Evolutionary conservation across 2,329 filamentous ascomycete genomes (phyloP).

Genomic region (Ophiostoma triangulosporum): DNA sequence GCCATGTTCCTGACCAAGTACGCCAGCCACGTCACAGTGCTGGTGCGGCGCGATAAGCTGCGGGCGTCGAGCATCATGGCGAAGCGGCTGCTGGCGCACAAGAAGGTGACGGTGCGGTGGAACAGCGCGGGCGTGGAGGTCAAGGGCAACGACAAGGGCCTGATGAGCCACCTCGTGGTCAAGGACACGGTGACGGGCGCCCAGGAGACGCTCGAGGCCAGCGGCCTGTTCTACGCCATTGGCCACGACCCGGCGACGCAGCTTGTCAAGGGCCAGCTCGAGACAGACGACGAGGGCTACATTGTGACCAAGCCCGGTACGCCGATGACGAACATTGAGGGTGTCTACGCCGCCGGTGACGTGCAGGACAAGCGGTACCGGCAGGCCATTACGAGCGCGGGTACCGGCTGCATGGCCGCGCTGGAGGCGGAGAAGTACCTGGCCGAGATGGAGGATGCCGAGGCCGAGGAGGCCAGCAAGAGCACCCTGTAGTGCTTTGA

Average conservation of each 20-base stretch:
- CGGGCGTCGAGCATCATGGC: slow-evolving; percentile 89
- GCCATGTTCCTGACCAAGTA: slow-evolving; percentile 97
- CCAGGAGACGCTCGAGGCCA: slow-evolving; percentile 75
- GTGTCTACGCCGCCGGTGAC: slow-evolving; percentile 92
- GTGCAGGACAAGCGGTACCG: slow-evolving; percentile 98
- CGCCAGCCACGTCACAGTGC: slow-evolving; percentile 83
- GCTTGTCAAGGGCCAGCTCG: slow-evolving; percentile 77
- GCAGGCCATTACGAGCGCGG: slow-evolving; percentile 94
- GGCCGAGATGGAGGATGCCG: slow-evolving; percentile 56
- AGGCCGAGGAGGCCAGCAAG: slow-evolving; percentile 34
- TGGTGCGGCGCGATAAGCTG: slow-evolving; percentile 77
- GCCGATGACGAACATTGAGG: slow-evolving; percentile 73
- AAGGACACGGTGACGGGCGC: slow-evolving; percentile 64
- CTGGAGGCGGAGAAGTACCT: slow-evolving; percentile 93
- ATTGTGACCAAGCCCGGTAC: slow-evolving; percentile 80
- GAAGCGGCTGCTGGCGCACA: slow-evolving; percentile 63
- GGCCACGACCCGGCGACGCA: slow-evolving; percentile 87
- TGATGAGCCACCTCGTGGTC: slow-evolving; percentile 81
- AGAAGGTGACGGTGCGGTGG: slow-evolving; percentile 84
- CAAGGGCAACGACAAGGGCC: slow-evolving; percentile 66
- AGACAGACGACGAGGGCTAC: slow-evolving; percentile 84
- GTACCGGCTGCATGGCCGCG: slow-evolving; percentile 88
- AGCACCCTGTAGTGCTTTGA: slow-evolving; percentile 8
- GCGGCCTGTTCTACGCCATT: slow-evolving; percentile 92
- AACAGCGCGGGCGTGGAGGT: slow-evolving; percentile 73